Conservation (phyloP, 805 yeast species). For the Schwanniomyces pseudopolymorphus region DNA sequence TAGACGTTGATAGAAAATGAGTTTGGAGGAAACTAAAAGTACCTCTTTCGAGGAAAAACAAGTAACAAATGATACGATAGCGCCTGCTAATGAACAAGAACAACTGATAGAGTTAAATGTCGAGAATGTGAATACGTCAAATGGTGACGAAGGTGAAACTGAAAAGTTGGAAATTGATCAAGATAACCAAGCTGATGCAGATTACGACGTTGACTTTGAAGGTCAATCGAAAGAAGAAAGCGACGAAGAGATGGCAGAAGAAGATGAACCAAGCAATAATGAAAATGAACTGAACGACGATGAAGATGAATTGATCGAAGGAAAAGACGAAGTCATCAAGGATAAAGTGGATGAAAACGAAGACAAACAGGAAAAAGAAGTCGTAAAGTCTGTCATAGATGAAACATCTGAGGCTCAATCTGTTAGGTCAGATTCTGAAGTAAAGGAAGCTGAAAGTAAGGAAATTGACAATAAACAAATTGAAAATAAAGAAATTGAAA, state of each 20-base stretch:
- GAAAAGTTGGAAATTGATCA: conserved; percentile 1
- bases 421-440: not conserved
- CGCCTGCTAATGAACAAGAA: not conserved
- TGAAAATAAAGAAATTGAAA: not conserved
- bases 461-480: not conserved
- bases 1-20: not conserved
- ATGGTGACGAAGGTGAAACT: not conserved
- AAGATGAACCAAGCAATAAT: not conserved
- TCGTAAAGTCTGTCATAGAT: not conserved
- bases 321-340: not conserved
- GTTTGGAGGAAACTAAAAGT: not conserved
- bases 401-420: not conserved
- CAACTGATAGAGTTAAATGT: not conserved
- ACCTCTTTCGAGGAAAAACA: not conserved
- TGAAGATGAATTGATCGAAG: not conserved
- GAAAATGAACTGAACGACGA: not conserved
- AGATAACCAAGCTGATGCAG: not conserved
- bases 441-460: not conserved
- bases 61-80: not conserved
- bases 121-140: not conserved
- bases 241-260: not conserved
- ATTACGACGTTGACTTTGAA: not conserved
- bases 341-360: not conserved
- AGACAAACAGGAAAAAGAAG: not conserved
- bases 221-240: not conserved